These are phyloP conservation scores for Cordyceps tenuipes DNA, from an alignment of 2,329 filamentous ascomycete genomes.

Conservation along the genomic window DNA sequence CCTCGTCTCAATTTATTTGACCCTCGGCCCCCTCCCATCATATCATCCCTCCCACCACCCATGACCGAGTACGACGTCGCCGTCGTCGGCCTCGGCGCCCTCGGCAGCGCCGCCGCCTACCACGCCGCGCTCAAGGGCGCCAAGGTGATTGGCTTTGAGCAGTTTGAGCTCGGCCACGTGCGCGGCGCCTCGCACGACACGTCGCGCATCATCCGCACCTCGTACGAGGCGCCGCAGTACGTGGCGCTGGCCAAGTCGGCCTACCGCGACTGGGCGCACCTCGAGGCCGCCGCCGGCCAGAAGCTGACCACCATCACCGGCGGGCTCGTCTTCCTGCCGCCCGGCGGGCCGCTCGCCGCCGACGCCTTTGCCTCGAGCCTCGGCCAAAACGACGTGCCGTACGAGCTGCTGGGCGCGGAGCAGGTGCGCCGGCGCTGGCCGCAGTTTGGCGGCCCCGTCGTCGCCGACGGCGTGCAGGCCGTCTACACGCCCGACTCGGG, in stretches of 20 bases:
- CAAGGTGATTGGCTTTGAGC: conserved; percentile 19
- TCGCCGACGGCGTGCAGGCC: conserved; percentile 11
- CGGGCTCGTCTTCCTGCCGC: conserved; percentile 18
- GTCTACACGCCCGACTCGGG: conserved; percentile 20
- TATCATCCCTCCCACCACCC: not conserved
- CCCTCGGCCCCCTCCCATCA: not conserved
- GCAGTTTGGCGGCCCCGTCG: conserved; percentile 9
- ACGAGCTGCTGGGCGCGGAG: conserved; percentile 15
- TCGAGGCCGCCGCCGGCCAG: conserved; percentile 15
- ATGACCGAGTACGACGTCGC: conserved; percentile 10
- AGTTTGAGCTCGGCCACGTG: conserved; percentile 19
- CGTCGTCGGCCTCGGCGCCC: conserved; percentile 11
- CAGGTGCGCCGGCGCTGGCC: conserved; percentile 17
- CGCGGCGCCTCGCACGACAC: conserved; percentile 20
- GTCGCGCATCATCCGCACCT: conserved; percentile 18
- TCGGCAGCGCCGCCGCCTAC: conserved; percentile 16
- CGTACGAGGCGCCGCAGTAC: conserved; percentile 18
- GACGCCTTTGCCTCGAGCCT: not conserved
- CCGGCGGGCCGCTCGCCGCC: conserved; percentile 1
- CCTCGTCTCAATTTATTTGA: not conserved
- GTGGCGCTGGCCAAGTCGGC: conserved; percentile 17
- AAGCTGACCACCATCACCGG: conserved; percentile 18
- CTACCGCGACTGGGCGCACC: conserved; percentile 18
- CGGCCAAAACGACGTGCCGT: conserved; percentile 12
- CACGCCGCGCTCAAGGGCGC: conserved; percentile 17